These are phyloP conservation scores for Rhododendron ovatum DNA, from an alignment of 148 eudicot species.

Conservation along the genomic window DNA sequence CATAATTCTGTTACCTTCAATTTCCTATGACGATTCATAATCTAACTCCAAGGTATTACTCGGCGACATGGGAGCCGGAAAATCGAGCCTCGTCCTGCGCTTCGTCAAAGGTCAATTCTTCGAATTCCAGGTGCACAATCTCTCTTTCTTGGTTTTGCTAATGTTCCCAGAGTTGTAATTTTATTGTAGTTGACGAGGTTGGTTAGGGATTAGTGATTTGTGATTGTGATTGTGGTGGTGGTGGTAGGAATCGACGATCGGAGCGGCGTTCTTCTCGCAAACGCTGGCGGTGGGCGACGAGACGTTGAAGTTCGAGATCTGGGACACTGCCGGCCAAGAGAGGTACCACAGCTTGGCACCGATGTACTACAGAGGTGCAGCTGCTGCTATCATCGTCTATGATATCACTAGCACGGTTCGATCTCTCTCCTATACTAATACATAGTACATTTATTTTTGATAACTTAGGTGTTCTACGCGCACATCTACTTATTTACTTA, in stretches of 20 bases:
- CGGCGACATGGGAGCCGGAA: slow-evolving; percentile 99
- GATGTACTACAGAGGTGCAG: slow-evolving; percentile 98
- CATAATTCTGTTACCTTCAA: background rate
- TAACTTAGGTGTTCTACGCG: no score
- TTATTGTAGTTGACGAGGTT: no score
- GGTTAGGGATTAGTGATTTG: no score
- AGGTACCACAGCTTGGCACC: slow-evolving; percentile 99
- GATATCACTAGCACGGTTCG: slow-evolving; percentile 77
- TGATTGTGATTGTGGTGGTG: background rate
- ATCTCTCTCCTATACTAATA: background rate
- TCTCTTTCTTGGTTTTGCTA: background rate
- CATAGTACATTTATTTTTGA: background rate
- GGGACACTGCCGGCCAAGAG: slow-evolving; percentile 98
- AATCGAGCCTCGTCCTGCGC: slow-evolving; percentile 93
- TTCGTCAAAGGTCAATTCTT: slow-evolving; percentile 96
- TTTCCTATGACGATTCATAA: background rate
- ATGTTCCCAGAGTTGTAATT: background rate
- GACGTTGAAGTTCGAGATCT: slow-evolving; percentile 92
- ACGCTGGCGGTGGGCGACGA: slow-evolving; percentile 82
- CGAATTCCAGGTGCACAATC: slow-evolving; percentile 67
- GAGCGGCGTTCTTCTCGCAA: slow-evolving; percentile 98
- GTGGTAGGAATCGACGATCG: slow-evolving; percentile 88
- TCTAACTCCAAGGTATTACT: slow-evolving; percentile 56
- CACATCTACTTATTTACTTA: no score
- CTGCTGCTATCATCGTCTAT: slow-evolving; percentile 91